phyloP scores from a whole-genome alignment of 202 grass and related monocot species.

The Setaria viridis region DNA sequence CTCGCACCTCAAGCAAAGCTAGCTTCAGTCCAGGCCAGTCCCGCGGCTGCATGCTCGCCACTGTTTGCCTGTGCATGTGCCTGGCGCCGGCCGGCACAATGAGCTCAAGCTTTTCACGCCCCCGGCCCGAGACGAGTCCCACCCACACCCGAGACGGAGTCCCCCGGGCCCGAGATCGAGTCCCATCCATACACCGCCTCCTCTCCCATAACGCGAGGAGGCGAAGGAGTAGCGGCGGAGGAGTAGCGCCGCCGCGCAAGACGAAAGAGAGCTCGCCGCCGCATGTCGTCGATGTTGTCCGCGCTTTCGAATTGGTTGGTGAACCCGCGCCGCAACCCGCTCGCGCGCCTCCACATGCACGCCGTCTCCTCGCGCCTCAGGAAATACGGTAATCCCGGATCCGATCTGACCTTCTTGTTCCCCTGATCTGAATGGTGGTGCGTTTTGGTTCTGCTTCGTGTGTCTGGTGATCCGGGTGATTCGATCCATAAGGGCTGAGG shows the following conservation, averaged over 20 bases:
- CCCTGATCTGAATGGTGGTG: not conserved
- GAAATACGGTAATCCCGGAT: constrained; percentile 72
- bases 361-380: constrained; percentile 73
- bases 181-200: not conserved
- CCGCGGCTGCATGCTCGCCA: not conserved
- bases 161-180: constrained; percentile 6
- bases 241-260: constrained; percentile 23
- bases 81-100: not conserved
- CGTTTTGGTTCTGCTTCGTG: not conserved
- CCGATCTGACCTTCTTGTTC: constrained; percentile 23
- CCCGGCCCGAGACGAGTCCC: too few species aligned
- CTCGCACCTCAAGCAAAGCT: not conserved
- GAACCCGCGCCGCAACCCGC: constrained; percentile 85
- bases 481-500: constrained; percentile 59
- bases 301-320: constrained; percentile 67
- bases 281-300: constrained; percentile 61
- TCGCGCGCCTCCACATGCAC: constrained; percentile 77
- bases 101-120: constrained; percentile 23
- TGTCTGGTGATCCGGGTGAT: constrained; percentile 4
- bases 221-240: not conserved
- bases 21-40: not conserved
- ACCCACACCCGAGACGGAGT: too few species aligned
- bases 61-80: not conserved
- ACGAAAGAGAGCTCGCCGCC: not conserved
- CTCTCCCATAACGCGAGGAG: constrained; percentile 2